phyloP scores from a whole-genome alignment of 2,329 filamentous ascomycete species.

The Fusarium sp. region DNA sequence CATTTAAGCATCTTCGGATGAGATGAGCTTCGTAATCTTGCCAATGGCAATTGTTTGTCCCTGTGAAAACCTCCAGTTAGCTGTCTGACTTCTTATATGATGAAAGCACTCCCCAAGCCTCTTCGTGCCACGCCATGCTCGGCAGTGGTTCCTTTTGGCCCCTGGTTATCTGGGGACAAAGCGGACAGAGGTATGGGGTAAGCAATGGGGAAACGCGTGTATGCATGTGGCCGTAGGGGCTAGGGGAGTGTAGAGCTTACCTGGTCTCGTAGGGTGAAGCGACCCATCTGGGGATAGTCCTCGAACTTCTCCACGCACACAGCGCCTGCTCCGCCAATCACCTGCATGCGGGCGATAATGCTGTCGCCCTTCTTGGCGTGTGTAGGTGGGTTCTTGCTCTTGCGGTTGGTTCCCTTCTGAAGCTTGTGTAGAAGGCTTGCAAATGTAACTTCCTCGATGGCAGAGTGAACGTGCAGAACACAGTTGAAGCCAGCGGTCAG shows the following conservation, averaged over 20 bases:
- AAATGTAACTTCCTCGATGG: constrained; percentile 97
- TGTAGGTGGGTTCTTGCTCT: constrained; percentile 91
- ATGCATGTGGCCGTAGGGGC: neutral
- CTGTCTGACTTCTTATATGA: constrained; percentile 23
- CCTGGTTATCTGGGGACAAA: constrained; percentile 9
- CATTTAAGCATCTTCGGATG: constrained; percentile 47
- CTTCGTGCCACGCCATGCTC: constrained; percentile 14
- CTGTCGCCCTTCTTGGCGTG: constrained; percentile 85
- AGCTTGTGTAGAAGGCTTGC: constrained; percentile 88
- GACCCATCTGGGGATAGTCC: constrained; percentile 93
- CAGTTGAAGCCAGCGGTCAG: constrained; percentile 96
- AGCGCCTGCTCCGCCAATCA: constrained; percentile 84
- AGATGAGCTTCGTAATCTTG: constrained; percentile 92
- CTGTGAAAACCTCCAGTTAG: constrained; percentile 59
- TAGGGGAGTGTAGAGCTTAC: constrained; percentile 58
- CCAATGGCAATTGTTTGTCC: constrained; percentile 99
- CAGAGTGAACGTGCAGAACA: constrained; percentile 95
- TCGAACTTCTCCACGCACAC: constrained; percentile 96
- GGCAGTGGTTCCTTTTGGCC: constrained; percentile 4
- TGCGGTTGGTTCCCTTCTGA: constrained; percentile 92
- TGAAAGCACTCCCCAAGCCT: constrained; percentile 16
- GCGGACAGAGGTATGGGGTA: constrained; percentile 21
- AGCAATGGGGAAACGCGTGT: constrained; percentile 7
- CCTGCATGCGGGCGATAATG: constrained; percentile 91
- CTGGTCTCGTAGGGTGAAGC: constrained; percentile 90